phyloP scores from a whole-genome alignment of 2,329 filamentous ascomycete genomes.

The Fusarium nurragi region DNA sequence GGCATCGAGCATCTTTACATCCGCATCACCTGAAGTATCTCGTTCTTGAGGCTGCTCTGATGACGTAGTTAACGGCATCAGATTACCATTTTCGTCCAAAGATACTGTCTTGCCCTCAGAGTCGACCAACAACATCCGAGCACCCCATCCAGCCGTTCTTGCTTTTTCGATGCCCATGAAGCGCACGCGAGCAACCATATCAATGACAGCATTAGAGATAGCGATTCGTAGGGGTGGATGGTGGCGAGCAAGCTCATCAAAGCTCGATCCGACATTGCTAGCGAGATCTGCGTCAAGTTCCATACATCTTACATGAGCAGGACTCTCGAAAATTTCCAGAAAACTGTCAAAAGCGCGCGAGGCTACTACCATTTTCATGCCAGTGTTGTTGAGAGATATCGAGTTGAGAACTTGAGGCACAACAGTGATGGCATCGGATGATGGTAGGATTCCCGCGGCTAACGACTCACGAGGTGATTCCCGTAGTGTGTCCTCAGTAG shows the following conservation, averaged over 20 bases:
- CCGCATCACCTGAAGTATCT: conserved; percentile 52
- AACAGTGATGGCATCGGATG: conserved; percentile 85
- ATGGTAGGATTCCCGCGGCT: conserved; percentile 82
- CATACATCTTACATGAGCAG: conserved; percentile 86
- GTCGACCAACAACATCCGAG: conserved; percentile 76
- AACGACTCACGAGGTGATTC: conserved; percentile 55
- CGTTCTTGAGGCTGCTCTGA: conserved; percentile 54
- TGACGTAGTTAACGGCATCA: conserved; percentile 42
- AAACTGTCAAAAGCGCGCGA: conserved; percentile 87
- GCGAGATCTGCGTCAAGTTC: conserved; percentile 76
- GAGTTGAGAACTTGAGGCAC: conserved; percentile 91
- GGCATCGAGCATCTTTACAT: conserved; percentile 74
- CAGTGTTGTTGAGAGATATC: conserved; percentile 88
- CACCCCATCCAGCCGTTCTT: conserved; percentile 74
- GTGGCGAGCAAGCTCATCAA: conserved; percentile 94
- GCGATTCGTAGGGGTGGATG: conserved; percentile 83
- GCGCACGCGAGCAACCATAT: conserved; percentile 86
- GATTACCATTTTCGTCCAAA: conserved; percentile 63
- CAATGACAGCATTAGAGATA: conserved; percentile 85
- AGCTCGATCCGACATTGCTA: conserved; percentile 79
- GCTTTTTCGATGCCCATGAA: conserved; percentile 78
- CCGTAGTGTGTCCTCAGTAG: conserved; percentile 60
- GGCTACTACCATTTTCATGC: conserved; percentile 85
- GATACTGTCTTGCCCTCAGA: conserved; percentile 62
- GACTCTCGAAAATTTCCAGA: conserved; percentile 96